These are phyloP conservation scores for Heteromeles arbutifolia DNA, from an alignment of 306 rosid species.

Conservation along the genomic window DNA sequence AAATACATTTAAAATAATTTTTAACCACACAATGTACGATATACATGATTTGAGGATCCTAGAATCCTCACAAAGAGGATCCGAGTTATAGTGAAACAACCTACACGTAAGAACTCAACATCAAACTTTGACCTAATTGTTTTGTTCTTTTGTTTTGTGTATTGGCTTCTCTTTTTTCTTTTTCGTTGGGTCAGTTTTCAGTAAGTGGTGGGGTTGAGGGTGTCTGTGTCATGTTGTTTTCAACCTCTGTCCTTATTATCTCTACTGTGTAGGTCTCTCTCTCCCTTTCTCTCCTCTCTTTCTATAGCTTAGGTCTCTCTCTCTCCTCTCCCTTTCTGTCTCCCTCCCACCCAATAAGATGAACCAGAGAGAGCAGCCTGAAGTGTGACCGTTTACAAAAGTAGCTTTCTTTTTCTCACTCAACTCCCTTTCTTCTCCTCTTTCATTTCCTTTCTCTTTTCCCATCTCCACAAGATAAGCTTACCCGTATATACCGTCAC, in stretches of 20 bases:
- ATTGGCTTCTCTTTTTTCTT: not conserved
- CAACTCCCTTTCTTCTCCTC: conserved; percentile 11
- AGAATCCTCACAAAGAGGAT: no score
- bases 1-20: no score
- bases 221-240: conserved; percentile 29
- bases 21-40: no score
- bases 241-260: conserved; percentile 23
- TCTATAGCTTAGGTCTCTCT: conserved; percentile 33
- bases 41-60: no score
- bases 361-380: conserved; percentile 1
- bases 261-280: not conserved
- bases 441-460: not conserved
- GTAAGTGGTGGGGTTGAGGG: conserved; percentile 10
- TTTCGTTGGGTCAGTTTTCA: conserved; percentile 8
- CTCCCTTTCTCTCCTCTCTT: not conserved
- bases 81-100: not conserved
- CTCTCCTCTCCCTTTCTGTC: conserved; percentile 17
- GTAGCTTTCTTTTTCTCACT: not conserved
- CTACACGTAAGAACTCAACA: not conserved
- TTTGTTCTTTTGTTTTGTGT: not conserved
- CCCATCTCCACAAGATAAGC: not conserved
- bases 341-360: conserved; percentile 24
- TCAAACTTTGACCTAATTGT: not conserved
- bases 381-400: conserved; percentile 14
- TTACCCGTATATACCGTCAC: not conserved